Percentiles rank a stretch among this genome's conserved stretches.
phyloP scores from a whole-genome alignment of 768 basidiomycete genomes.

The Russula earlei region DNA sequence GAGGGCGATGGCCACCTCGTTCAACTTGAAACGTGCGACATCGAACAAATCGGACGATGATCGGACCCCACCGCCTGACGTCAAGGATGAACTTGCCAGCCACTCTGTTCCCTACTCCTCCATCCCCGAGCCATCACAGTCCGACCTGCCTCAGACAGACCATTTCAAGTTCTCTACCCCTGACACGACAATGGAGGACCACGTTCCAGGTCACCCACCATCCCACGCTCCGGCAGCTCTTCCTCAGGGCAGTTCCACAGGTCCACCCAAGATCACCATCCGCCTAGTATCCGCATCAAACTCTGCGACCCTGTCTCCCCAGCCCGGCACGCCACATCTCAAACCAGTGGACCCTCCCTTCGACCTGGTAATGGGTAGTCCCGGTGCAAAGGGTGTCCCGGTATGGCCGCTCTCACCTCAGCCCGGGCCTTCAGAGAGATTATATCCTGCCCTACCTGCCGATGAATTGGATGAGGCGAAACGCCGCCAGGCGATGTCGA shows the following conservation, averaged over 20 bases:
- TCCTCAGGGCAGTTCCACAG: conserved; percentile 46
- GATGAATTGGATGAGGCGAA: conserved; percentile 23
- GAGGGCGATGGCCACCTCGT: conserved; percentile 63
- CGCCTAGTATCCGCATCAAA: conserved; percentile 32
- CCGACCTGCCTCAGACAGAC: conserved; percentile 35
- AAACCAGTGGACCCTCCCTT: conserved; percentile 58
- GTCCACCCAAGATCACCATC: conserved; percentile 32
- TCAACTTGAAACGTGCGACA: conserved; percentile 54
- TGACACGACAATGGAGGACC: conserved; percentile 28
- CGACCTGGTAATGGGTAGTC: conserved; percentile 56
- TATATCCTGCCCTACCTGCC: conserved; percentile 35
- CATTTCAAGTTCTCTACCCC: conserved; percentile 39
- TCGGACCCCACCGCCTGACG: conserved; percentile 24
- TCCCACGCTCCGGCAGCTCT: conserved; percentile 51
- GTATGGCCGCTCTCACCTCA: conserved; percentile 37
- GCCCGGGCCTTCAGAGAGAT: conserved; percentile 20
- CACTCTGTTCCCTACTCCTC: conserved; percentile 18
- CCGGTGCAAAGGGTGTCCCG: conserved; percentile 26
- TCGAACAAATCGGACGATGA: conserved; percentile 26
- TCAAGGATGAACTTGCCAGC: conserved; percentile 13
- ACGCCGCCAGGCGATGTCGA: conserved; percentile 29
- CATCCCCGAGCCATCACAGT: conserved; percentile 13
- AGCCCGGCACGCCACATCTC: conserved; percentile 48
- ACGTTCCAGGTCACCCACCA: conserved; percentile 57
- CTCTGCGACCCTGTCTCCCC: conserved; percentile 1